These are phyloP conservation scores for Coemansia sp. DNA, from an alignment of 192 early-diverging fungal species.

Conservation along the genomic window DNA sequence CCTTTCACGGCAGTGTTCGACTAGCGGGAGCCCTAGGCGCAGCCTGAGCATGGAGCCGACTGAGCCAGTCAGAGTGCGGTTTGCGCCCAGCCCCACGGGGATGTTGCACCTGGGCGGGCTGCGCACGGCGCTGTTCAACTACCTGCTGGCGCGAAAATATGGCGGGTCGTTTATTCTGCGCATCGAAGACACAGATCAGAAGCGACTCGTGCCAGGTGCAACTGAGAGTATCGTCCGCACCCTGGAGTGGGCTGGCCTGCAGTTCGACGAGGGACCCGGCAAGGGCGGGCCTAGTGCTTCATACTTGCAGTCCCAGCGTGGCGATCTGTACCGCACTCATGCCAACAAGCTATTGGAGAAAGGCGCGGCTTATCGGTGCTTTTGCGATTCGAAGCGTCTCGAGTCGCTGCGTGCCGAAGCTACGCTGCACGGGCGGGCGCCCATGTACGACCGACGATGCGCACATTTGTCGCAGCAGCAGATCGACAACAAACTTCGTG, in stretches of 20 bases:
- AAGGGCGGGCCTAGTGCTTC: conserved; percentile 60
- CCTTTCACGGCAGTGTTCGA: conserved; percentile 10
- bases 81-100: conserved; percentile 94
- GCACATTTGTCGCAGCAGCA: conserved; percentile 66
- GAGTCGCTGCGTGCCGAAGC: conserved; percentile 59
- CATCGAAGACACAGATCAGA: conserved; percentile 94
- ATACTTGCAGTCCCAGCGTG: conserved; percentile 82
- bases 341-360: conserved; percentile 67
- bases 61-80: conserved; percentile 74
- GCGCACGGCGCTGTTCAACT: conserved; percentile 92
- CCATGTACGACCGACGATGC: conserved; percentile 84
- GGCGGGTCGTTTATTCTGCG: conserved; percentile 81
- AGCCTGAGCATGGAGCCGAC: conserved; percentile 29
- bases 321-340: conserved; percentile 68
- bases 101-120: conserved; percentile 91
- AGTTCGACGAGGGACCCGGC: conserved; percentile 77
- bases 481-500: conserved; percentile 63
- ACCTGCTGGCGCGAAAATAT: conserved; percentile 73
- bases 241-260: conserved; percentile 77
- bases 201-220: conserved; percentile 73
- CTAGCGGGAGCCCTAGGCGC: neutral
- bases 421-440: conserved; percentile 59
- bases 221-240: conserved; percentile 66
- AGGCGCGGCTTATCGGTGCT: conserved; percentile 87
- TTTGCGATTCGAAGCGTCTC: conserved; percentile 76